Evolutionary conservation across 306 rosid species (phyloP).

Genomic region (Lagenaria siceraria): DNA sequence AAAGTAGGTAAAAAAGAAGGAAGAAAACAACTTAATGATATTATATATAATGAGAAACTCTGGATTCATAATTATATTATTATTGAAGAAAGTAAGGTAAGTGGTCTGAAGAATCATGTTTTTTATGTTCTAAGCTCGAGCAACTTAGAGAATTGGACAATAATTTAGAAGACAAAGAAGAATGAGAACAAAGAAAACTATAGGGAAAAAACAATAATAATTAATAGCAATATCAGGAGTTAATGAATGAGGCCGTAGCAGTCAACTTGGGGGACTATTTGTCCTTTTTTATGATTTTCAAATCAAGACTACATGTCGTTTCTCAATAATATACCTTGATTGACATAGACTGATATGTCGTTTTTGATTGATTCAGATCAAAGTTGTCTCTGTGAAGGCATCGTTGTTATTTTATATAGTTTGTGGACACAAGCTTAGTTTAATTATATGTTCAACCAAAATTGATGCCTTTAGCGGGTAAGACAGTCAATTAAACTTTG

Average conservation of each 20-base stretch:
- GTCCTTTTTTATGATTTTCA: not conserved
- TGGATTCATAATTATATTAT: not conserved
- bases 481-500: not conserved
- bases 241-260: not conserved
- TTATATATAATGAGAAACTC: not conserved
- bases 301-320: constrained; percentile 4
- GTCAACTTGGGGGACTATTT: not conserved
- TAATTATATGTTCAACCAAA: not conserved
- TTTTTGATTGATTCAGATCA: not conserved
- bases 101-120: not conserved
- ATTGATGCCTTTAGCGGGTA: not conserved
- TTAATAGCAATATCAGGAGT: not conserved
- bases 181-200: too few species aligned
- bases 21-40: not conserved
- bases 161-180: not conserved
- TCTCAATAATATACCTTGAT: constrained; percentile 2
- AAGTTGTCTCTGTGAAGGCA: not conserved
- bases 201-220: not conserved
- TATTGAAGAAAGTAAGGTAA: not conserved
- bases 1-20: too few species aligned
- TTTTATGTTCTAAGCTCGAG: not conserved
- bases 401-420: not conserved
- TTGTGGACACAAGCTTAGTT: not conserved
- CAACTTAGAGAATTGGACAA: not conserved
- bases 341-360: not conserved